Evolutionary conservation across 352 stramenopile species (phyloP).

Genomic region (Phytophthora tentaculata): DNA sequence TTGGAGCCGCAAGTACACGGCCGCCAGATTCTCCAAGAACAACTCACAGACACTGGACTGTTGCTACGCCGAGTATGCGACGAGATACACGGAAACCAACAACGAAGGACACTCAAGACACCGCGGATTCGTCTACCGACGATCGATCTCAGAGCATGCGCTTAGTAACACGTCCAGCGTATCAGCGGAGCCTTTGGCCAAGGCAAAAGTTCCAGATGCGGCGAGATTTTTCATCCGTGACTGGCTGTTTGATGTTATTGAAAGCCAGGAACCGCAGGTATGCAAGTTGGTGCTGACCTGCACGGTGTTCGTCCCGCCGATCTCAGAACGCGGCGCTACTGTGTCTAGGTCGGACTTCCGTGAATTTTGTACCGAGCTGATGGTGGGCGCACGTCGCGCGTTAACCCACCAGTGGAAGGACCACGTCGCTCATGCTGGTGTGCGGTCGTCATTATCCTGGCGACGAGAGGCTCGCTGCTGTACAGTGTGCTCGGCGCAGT

Average conservation of each 20-base stretch:
- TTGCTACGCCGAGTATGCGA: constrained; percentile 72
- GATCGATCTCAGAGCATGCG: constrained; percentile 63
- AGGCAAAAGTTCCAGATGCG: constrained; percentile 36
- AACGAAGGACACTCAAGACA: constrained; percentile 31
- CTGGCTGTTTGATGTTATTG: constrained; percentile 71
- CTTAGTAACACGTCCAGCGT: constrained; percentile 54
- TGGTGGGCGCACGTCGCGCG: constrained; percentile 60
- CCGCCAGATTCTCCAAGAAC: constrained; percentile 67
- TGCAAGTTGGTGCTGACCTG: constrained; percentile 80
- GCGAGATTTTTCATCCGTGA: constrained; percentile 68
- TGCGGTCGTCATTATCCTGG: constrained; percentile 34
- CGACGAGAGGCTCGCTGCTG: constrained; percentile 48
- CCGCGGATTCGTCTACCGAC: constrained; percentile 76
- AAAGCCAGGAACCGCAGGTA: constrained; percentile 60
- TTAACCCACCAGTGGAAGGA: constrained; percentile 65
- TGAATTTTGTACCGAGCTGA: constrained; percentile 64
- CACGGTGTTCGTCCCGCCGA: constrained; percentile 52
- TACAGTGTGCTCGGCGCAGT: constrained; percentile 61
- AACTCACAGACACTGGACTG: constrained; percentile 56
- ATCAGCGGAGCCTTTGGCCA: constrained; percentile 46
- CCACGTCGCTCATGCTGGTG: constrained; percentile 33
- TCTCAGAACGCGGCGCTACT: neutral
- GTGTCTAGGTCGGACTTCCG: constrained; percentile 56
- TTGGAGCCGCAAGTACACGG: constrained; percentile 74
- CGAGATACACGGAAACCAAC: constrained; percentile 38